These are phyloP conservation scores for Suillus bovinus DNA, from an alignment of 768 basidiomycete species.

Conservation along the genomic window DNA sequence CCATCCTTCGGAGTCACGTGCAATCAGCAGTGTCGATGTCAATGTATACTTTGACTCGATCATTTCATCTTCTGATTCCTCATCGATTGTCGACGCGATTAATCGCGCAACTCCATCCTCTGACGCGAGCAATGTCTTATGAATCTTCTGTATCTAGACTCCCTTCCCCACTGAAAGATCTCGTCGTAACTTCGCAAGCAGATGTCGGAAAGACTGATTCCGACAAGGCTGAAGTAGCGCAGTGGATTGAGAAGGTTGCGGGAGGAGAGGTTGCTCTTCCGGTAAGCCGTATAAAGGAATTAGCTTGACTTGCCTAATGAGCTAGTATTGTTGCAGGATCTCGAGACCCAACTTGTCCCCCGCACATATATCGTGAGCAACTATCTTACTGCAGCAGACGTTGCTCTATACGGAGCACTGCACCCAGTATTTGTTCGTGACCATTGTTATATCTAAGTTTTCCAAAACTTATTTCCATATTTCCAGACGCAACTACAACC, in stretches of 20 bases:
- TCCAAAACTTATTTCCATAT: conserved; percentile 14
- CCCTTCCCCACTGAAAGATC: conserved; percentile 49
- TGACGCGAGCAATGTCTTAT: conserved; percentile 49
- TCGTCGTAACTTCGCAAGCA: conserved; percentile 44
- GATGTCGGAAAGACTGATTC: conserved; percentile 56
- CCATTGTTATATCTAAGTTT: background rate
- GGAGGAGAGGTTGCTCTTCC: conserved; percentile 50
- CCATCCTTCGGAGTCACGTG: too few species aligned
- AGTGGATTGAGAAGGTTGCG: conserved; percentile 70
- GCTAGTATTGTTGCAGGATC: conserved; percentile 45
- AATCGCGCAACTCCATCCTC: conserved; percentile 9
- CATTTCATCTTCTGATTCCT: conserved; percentile 18
- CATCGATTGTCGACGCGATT: conserved; percentile 21
- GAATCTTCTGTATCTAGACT: conserved; percentile 50
- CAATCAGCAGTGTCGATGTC: conserved; percentile 17
- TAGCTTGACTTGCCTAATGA: background rate
- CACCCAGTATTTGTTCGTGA: conserved; percentile 74
- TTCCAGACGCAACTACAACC: conserved; percentile 68
- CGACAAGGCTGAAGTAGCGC: conserved; percentile 61
- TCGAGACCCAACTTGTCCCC: conserved; percentile 70
- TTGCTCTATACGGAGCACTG: conserved; percentile 87
- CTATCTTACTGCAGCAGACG: conserved; percentile 86
- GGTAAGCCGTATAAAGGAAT: conserved; percentile 36
- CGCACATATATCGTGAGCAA: conserved; percentile 87
- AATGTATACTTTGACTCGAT: conserved; percentile 21